Percentiles rank a stretch among this genome's conserved stretches.
phyloP scores from a whole-genome alignment of 2,329 filamentous ascomycete species.

The Clonostachys sp. region DNA sequence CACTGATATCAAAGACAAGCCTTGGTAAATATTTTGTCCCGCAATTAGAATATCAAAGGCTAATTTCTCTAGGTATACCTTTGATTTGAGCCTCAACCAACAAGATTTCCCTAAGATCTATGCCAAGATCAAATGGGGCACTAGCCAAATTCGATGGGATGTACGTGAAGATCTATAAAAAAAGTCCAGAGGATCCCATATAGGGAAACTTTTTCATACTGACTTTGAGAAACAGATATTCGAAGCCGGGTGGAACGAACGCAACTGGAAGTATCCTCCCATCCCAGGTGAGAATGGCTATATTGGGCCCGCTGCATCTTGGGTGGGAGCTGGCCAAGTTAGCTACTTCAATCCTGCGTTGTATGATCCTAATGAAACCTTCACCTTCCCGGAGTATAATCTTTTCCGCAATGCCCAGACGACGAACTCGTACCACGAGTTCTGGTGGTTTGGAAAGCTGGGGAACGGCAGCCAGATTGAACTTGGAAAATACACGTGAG shows the following conservation, averaged over 20 bases:
- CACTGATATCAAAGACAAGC: not conserved
- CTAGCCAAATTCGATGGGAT: slow-evolving; percentile 12
- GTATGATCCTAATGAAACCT: not conserved
- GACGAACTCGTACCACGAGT: not conserved
- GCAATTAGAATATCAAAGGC: too few species aligned
- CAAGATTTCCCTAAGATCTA: slow-evolving; percentile 11
- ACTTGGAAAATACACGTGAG: slow-evolving; percentile 7
- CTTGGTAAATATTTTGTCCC: not conserved
- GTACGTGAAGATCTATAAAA: not conserved
- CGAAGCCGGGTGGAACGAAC: slow-evolving; percentile 16
- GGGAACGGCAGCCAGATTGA: slow-evolving; percentile 1
- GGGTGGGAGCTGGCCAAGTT: slow-evolving; percentile 1
- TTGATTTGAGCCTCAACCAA: slow-evolving; percentile 5
- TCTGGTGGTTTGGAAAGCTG: slow-evolving; percentile 1
- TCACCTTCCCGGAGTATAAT: slow-evolving; percentile 1
- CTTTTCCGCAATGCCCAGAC: not conserved
- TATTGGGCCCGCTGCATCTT: slow-evolving; percentile 10
- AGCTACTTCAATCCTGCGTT: slow-evolving; percentile 11
- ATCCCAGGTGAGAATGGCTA: slow-evolving; percentile 14
- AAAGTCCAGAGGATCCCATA: too few species aligned
- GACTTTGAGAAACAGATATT: slow-evolving; percentile 11
- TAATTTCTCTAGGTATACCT: not conserved
- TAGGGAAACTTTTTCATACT: too few species aligned
- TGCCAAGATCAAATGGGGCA: slow-evolving; percentile 12
- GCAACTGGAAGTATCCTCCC: slow-evolving; percentile 25